Evolutionary conservation across 176 grass and related monocot species (phyloP).

Genomic region (Rhipidocladum racemiflorum): DNA sequence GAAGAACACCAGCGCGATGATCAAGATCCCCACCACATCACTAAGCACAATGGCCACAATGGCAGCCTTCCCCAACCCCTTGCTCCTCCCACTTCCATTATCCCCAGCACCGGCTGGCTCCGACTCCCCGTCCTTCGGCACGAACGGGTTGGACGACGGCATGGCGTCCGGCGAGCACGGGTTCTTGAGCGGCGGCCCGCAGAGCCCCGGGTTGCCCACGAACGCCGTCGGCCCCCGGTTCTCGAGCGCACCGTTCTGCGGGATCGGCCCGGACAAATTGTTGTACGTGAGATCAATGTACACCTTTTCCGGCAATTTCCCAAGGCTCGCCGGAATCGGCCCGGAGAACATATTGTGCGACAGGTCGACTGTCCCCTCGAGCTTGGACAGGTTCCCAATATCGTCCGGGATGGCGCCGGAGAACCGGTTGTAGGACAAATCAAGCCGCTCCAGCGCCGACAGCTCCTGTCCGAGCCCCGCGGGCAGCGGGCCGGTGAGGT

Average conservation of each 20-base stretch:
- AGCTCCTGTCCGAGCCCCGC: constrained; percentile 43
- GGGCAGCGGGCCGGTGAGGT: constrained; percentile 52
- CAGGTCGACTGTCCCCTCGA: constrained; percentile 76
- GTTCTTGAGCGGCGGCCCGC: constrained; percentile 75
- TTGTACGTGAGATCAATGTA: constrained; percentile 93
- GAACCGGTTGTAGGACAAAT: constrained; percentile 77
- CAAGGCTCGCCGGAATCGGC: constrained; percentile 63
- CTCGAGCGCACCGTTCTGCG: constrained; percentile 66
- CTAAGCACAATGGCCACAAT: constrained; percentile 64
- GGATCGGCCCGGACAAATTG: constrained; percentile 79
- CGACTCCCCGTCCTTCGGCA: constrained; percentile 42
- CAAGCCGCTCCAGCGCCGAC: constrained; percentile 59
- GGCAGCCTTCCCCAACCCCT: constrained; percentile 54
- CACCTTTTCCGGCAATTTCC: constrained; percentile 80
- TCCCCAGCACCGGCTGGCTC: background rate
- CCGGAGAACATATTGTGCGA: constrained; percentile 88
- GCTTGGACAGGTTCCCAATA: constrained; percentile 65
- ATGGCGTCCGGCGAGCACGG: constrained; percentile 44
- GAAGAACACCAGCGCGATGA: constrained; percentile 74
- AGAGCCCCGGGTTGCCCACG: constrained; percentile 69
- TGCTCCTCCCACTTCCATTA: constrained; percentile 32
- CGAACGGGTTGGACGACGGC: constrained; percentile 43
- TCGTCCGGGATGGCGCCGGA: constrained; percentile 56
- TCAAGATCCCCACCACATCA: constrained; percentile 66
- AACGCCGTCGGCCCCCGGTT: constrained; percentile 79